A percentile compares a stretch with the other conserved stretches of the same genome.
These are phyloP conservation scores for Trichoderma gamsii DNA, from an alignment of 495 filamentous ascomycete genomes.

Conservation along the genomic window DNA sequence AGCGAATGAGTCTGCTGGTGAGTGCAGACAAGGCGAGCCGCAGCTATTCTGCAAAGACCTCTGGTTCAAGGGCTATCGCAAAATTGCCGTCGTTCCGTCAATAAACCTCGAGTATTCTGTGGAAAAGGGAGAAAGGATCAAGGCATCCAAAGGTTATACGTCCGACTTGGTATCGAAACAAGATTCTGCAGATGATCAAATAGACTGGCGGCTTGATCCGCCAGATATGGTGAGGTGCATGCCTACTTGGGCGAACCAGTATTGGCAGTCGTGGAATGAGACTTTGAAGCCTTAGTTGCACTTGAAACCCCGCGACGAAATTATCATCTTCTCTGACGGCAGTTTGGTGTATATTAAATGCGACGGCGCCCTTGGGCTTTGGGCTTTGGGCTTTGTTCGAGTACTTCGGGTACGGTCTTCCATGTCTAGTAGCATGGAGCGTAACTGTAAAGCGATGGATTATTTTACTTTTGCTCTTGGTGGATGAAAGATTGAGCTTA, in stretches of 20 bases:
- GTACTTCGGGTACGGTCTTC: too few relatives aligned
- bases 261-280: constrained; percentile 13
- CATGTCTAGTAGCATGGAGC: too few relatives aligned
- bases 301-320: not conserved
- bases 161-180: not conserved
- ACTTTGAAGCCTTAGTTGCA: not conserved
- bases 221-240: constrained; percentile 7
- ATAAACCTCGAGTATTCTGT: constrained; percentile 45
- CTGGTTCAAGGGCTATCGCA: constrained; percentile 39
- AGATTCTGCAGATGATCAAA: not conserved
- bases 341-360: not conserved
- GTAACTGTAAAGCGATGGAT: too few relatives aligned
- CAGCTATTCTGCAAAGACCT: constrained; percentile 46
- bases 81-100: constrained; percentile 44
- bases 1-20: constrained; percentile 23
- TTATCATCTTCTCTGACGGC: not conserved
- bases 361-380: not conserved
- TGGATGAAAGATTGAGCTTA: too few relatives aligned
- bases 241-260: constrained; percentile 4
- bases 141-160: constrained; percentile 33
- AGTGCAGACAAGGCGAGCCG: constrained; percentile 45
- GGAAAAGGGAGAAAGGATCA: constrained; percentile 32
- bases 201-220: constrained; percentile 2
- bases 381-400: too few relatives aligned
- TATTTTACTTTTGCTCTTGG: too few relatives aligned